phyloP scores from a whole-genome alignment of 2,329 filamentous ascomycete genomes.

The Paraphaeosphaeria sporulosa region DNA sequence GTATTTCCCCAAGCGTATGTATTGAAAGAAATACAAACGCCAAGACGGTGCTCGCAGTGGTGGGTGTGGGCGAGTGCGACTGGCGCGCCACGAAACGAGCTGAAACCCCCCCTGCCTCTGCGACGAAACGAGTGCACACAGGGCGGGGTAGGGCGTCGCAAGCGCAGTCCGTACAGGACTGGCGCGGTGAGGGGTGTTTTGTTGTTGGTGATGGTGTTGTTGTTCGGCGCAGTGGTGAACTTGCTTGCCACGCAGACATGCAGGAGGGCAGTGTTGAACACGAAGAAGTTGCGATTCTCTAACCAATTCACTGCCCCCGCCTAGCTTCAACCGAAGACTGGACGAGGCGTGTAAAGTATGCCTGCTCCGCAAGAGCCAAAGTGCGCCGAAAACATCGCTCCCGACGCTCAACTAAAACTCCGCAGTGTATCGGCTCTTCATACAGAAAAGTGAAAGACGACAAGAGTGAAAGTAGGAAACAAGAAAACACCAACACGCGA shows the following conservation, averaged over 20 bases:
- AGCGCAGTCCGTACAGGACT: too few species aligned
- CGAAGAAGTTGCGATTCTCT: slow-evolving; percentile 8
- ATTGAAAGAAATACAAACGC: too few species aligned
- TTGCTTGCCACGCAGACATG: too few species aligned
- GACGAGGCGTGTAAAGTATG: slow-evolving; percentile 44
- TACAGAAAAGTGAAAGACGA: slow-evolving; percentile 36
- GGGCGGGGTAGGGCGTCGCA: not conserved
- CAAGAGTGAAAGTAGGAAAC: not conserved
- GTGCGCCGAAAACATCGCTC: slow-evolving; percentile 33
- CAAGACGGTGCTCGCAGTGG: too few species aligned
- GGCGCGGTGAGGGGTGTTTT: not conserved
- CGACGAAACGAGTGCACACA: not conserved
- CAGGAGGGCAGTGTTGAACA: not conserved
- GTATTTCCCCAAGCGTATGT: too few species aligned
- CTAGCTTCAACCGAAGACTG: slow-evolving; percentile 19
- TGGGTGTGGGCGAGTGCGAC: not conserved
- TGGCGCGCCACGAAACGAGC: not conserved
- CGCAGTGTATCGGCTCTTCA: slow-evolving; percentile 38
- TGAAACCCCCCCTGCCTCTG: slow-evolving; percentile 2
- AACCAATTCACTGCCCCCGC: slow-evolving; percentile 45
- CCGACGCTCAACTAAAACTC: slow-evolving; percentile 16
- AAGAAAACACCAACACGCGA: slow-evolving; percentile 33
- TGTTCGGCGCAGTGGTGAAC: too few species aligned
- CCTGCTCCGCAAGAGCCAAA: slow-evolving; percentile 28
- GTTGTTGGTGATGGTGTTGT: not conserved